Evolutionary conservation across 1,139 yeast genomes (phyloP), one percentile per base, ranked within the genome.

Genomic region (Kurtzmaniella quercitrusa): DNA sequence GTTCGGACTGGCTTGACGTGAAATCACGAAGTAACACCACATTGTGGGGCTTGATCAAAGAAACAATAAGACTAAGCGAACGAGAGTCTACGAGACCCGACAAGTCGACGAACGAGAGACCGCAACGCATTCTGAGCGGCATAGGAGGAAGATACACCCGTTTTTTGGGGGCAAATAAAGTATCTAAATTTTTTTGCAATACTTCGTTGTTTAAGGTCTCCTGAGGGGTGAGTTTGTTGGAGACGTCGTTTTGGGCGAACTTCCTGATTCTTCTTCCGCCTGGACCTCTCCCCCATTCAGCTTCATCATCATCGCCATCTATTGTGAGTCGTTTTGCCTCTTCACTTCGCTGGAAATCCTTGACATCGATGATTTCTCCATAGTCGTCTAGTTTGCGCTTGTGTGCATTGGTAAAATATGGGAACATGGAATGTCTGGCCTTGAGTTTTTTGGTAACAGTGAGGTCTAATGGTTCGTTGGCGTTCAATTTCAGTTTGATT

Each of bases 1-100:
- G 58, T 25, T 51, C 55, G 1, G 41, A 39, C 4, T 47, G 46
- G 15, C 46, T 51, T 15, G 46, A 34, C n/a, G 76, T 60, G 11
- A 68, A 57, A 45, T 79, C 84, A 2, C 79, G 74, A 15, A 76
- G 59, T 16, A 88, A 62, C 16, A 93, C 69, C 41, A 91, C 72
- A 55, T 84, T 83, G 45, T 82, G 76, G 8, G 98, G 96, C 54
- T 87, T 87, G 44, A 93, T 68, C 1, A 86, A 76, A 27, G 94
- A 88, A 38, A 89, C 74, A 48, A 91, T 87, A 63, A 88, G 81
- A 45, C 84, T 76, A 48, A 90, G 66, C 0, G 98, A 91, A 49
- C 97, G 74, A 48, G 85, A 71, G 58, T 93, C 98, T 2, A 90
- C 94, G 18, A 86, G 65, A 12, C 97, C 96, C 14, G 91, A 80